Evolutionary conservation across 176 grass and related monocot genomes (phyloP).

Genomic region (Carex kokanica): DNA sequence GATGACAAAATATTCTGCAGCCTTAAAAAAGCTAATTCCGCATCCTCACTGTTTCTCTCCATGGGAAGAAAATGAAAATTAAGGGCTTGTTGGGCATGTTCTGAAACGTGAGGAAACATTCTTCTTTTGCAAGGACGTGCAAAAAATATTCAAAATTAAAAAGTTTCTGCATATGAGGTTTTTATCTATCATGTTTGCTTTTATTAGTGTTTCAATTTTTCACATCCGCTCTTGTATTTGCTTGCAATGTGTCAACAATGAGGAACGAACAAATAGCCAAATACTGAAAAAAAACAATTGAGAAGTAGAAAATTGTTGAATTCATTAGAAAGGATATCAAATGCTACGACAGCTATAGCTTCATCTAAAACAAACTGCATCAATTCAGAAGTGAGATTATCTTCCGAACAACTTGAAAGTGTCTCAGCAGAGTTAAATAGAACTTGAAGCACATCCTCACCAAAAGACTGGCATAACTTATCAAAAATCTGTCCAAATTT

Average conservation of each 20-base stretch:
- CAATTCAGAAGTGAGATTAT: constrained; percentile 60
- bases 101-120: background rate
- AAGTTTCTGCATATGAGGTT: background rate
- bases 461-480: constrained; percentile 98
- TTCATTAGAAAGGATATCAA: constrained; percentile 80
- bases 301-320: constrained; percentile 4
- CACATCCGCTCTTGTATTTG: background rate
- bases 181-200: background rate
- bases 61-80: background rate
- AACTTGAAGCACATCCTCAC: constrained; percentile 97
- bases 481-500: constrained; percentile 73
- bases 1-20: background rate
- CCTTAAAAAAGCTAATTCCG: background rate
- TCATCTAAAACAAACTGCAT: constrained; percentile 79
- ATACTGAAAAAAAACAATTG: constrained; percentile 25
- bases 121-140: background rate
- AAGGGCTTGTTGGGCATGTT: background rate
- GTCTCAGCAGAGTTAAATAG: constrained; percentile 92
- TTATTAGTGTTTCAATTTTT: constrained; percentile 1
- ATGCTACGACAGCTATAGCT: constrained; percentile 75
- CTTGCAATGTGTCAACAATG: constrained; percentile 5
- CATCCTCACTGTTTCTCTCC: background rate
- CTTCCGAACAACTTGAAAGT: constrained; percentile 68
- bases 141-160: background rate
- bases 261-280: background rate